Base-by-base conservation (phyloP, 2,329 filamentous ascomycete genomes). In the Botryotinia narcissicola region DNA sequence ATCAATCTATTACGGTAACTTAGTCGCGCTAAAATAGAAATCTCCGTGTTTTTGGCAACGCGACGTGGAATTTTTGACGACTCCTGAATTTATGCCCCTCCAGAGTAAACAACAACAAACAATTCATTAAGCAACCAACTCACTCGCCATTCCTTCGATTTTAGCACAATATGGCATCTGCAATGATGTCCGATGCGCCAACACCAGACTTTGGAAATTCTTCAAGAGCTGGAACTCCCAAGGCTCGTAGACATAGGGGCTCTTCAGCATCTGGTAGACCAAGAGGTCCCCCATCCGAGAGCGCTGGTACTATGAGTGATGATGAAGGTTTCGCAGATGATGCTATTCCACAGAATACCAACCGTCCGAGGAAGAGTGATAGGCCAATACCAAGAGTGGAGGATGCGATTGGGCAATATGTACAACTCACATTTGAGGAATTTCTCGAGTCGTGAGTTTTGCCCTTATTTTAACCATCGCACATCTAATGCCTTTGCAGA, bases 371-470 rank as follows among this genome's bases (percentile, higher is more conserved):
- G 64, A 78, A 88, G 73, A 81, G 78, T 48, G 74, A 86, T 84
- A 70, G 83, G 61, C 84, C 87, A 74, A 87, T 96, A 46, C 90
- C 92, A 9, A 87, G 89, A 73, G 92, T 95, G 10, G 90, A 94
- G 76, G 93, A 97, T 82, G 87, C 87, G 74, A 91, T 93, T 68
- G 93, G 92, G 75, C 86, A 93, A 76, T 88, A 91, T 71, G 88
- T 95, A 40, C 92, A 93, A 80, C 86, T 91, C 73, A 89, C 91
- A 73, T 96, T 97, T 80, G 91, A 95, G 82, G 87, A 88, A 76
- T 97, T 96, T 80, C 88, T 97, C 40, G 92, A 96, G 80, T 88
- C 87, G 92, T 94, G 81, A 80, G 87, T 76, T 81, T 75, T 44
- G 37, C 12, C 35, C 32, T 89, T 32, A n/a, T 29, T 46, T 44